A percentile compares a stretch with the other conserved stretches of the same genome.
Conservation (phyloP, 2,329 filamentous ascomycete species). For the Pseudogymnoascus verrucosus region DNA sequence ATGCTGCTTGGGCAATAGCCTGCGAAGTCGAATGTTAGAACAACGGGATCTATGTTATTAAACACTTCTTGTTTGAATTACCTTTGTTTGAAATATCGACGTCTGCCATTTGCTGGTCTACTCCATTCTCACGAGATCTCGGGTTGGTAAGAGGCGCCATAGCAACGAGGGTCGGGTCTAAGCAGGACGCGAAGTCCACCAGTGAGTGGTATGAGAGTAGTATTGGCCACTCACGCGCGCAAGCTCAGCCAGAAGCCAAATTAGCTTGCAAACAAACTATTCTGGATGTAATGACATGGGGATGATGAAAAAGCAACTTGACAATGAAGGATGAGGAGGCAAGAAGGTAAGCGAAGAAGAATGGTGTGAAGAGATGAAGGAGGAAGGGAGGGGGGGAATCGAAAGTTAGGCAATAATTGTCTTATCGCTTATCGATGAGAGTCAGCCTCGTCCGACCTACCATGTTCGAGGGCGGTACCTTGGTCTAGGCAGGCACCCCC, state of each 20-base stretch:
- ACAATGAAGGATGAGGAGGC: neutral
- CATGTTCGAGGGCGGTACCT: neutral
- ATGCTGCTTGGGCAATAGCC: slow-evolving; percentile 15
- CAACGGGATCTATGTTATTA: slow-evolving; percentile 11
- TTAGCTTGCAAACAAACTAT: neutral
- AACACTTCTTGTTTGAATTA: neutral
- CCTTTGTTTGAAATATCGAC: neutral
- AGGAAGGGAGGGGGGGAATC: neutral
- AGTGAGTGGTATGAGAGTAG: neutral
- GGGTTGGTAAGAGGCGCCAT: slow-evolving; percentile 1
- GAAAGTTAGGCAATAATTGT: slow-evolving; percentile 5
- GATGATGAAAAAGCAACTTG: neutral
- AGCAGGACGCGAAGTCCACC: neutral
- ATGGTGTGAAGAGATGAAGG: neutral
- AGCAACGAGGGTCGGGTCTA: neutral
- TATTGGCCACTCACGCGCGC: neutral
- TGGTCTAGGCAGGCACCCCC: neutral
- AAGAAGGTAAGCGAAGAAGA: slow-evolving; percentile 1
- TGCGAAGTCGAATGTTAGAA: slow-evolving; percentile 17
- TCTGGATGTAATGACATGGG: neutral
- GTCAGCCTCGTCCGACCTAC: slow-evolving; percentile 5
- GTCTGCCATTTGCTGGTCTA: neutral
- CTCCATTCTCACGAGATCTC: neutral
- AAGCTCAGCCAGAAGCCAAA: neutral
- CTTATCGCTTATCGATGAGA: slow-evolving; percentile 10